Base-by-base conservation (phyloP, 2,329 filamentous ascomycete genomes). In the Fonsecaea pugnacius region DNA sequence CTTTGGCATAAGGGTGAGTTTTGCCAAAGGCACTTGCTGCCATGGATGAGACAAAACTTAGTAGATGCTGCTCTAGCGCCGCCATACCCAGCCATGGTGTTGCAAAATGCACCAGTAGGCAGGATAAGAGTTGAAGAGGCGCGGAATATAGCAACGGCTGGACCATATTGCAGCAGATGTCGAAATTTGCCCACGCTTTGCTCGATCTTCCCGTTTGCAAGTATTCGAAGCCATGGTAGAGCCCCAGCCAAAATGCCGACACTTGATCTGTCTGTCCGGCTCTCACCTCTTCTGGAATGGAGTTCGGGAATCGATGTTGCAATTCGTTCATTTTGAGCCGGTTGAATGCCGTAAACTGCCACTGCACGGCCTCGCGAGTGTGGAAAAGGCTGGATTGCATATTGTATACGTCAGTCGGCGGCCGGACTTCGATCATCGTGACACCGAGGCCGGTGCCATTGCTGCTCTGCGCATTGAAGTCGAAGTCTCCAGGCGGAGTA, bases 261-360 rank as follows among this genome's bases (percentile, higher is more conserved):
- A 58, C 62, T 60, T 67, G 65, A 27, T 67, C 65, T 14, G 57
- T 58, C 27, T 59, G 58, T 24, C 65, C 62, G 3, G 60, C 30
- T 50, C n/a, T 57, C 10, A 67, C 65, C 48, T 63, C 65, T 12
- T 50, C 27, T 6, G 65, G 57, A 21, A 67, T 54, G 10, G 35
- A 46, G 4, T 50, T n/a, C 6, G 65, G 62, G 51, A 67, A 67
- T 9, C 65, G 65, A 32, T n/a, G 16, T 43, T 52, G 59, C 16
- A 67, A 43, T 14, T 67, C 65, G 16, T 55, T 63, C 36, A 59
- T 18, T 36, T 63, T 65, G 16, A 67, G 59, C 14, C 59, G 62
- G 16, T 38, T 55, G 60, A 67, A 67, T 16, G 50, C 30, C 9
- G 62, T 67, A 43, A 67, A 67, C n/a, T 67, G 62, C 65, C 65